Percentiles rank a stretch among this genome's conserved stretches.
Conservation (phyloP, 2,329 filamentous ascomycete genomes). For the Alternaria dauci region DNA sequence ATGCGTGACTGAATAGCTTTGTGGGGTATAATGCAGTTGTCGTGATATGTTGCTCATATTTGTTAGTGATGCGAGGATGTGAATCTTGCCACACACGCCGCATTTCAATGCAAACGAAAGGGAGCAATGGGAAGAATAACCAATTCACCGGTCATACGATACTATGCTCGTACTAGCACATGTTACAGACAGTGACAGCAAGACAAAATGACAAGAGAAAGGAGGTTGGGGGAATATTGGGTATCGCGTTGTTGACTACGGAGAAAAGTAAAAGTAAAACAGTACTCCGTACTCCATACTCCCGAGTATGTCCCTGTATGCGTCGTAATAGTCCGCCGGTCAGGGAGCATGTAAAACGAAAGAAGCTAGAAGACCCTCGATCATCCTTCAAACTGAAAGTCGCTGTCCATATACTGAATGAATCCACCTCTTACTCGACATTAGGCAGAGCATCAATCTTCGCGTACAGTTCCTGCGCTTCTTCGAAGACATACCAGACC, state of each 20-base stretch:
- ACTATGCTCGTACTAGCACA: neutral
- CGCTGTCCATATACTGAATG: neutral
- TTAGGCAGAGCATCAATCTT: constrained; percentile 45
- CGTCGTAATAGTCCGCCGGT: neutral
- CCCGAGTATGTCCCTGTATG: neutral
- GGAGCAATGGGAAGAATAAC: neutral
- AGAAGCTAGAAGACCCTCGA: neutral
- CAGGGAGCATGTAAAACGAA: constrained; percentile 5
- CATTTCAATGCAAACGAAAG: neutral
- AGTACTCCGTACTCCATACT: constrained; percentile 1
- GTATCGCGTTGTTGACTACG: constrained; percentile 2
- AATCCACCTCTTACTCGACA: constrained; percentile 18
- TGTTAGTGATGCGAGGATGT: neutral
- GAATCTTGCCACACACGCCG: neutral
- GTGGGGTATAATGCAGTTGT: neutral
- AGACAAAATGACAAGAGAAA: neutral
- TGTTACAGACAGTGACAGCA: neutral
- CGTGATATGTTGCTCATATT: neutral
- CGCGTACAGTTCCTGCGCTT: constrained; percentile 70
- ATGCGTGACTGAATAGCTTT: neutral
- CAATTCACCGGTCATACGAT: too few species aligned
- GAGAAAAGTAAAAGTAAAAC: neutral
- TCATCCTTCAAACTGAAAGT: neutral
- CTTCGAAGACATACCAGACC: constrained; percentile 83
- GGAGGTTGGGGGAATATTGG: neutral